Conservation (phyloP, 208 protist species). For the Angomonas ambiguus region DNA sequence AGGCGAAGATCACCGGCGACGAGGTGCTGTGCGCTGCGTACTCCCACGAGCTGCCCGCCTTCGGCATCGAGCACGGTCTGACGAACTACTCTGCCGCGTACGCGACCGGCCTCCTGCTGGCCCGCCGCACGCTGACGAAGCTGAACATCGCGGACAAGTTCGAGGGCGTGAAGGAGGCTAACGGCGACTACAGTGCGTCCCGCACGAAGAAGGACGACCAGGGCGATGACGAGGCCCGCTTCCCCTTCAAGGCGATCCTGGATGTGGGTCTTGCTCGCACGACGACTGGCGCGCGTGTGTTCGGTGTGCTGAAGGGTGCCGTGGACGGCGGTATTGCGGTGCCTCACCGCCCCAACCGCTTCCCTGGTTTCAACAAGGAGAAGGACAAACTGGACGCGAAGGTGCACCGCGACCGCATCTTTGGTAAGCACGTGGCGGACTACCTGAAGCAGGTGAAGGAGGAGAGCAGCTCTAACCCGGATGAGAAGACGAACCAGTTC, state of each 20-base stretch:
- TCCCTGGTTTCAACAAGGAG: slow-evolving; percentile 94
- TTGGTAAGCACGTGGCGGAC: slow-evolving; percentile 96
- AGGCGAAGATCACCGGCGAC: slow-evolving; percentile 95
- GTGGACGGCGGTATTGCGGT: slow-evolving; percentile 97
- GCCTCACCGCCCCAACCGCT: slow-evolving; percentile 95
- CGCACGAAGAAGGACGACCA: slow-evolving; percentile 77
- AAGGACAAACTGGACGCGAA: slow-evolving; percentile 88
- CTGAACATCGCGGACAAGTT: slow-evolving; percentile 93
- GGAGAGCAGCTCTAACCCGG: slow-evolving; percentile 83
- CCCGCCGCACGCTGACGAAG: slow-evolving; percentile 96
- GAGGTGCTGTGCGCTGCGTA: slow-evolving; percentile 94
- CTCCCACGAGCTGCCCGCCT: slow-evolving; percentile 96
- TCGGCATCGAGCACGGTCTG: slow-evolving; percentile 95
- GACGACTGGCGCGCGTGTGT: slow-evolving; percentile 95
- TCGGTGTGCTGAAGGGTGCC: slow-evolving; percentile 94
- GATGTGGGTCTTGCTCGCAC: slow-evolving; percentile 59
- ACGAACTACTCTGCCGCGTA: slow-evolving; percentile 99
- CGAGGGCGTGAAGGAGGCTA: slow-evolving; percentile 89
- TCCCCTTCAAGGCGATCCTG: slow-evolving; percentile 52
- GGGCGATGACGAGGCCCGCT: slow-evolving; percentile 76
- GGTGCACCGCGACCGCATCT: slow-evolving; percentile 94
- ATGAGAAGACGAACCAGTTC: slow-evolving; percentile 95
- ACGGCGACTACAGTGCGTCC: slow-evolving; percentile 79
- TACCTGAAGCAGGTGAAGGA: slow-evolving; percentile 97
- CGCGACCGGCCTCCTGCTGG: slow-evolving; percentile 96